Evolutionary conservation across 768 basidiomycete genomes (phyloP), one percentile per base, ranked within the genome.

Genomic region (Leccinellum luteum): DNA sequence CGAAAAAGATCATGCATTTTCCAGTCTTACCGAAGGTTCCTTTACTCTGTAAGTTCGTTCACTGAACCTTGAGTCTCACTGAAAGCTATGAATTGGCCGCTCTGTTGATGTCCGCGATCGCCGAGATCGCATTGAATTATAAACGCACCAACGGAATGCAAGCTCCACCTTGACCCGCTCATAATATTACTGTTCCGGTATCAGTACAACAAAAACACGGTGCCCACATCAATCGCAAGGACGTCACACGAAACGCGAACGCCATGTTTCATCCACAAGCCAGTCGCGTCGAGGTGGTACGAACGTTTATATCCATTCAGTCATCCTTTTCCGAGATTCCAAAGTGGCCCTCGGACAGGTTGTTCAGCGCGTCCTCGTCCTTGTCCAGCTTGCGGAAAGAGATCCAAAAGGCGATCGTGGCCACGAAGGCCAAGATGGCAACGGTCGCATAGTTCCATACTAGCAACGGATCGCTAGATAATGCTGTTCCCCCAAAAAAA

Each of bases 361-460:
- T 80, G 60, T 90, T 89, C 27, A 90, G 73, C 53, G 69, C 65
- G 56, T 89, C 85, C 70, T 91, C 89, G 54, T 82, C 72, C 28
- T 70, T 66, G 67, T 90, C 88, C 43, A 90, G 77, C 14, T 79
- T 70, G 55, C 82, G 74, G 53, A 84, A 79, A 35, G 76, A 74
- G 63, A 81, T 38, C 75, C 75, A 81, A 72, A 91, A 86, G 27
- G 81, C 14, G 51, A 76, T 51, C 13, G 86, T 88, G 3, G 81
- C 72, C 44, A 83, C 38, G 17, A 69, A 75, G 3, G 85, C 81
- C 14, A 90, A 70, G 27, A 81, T 78, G 41, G 63, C 86, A 79
- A 87, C 80, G 21, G 78, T 69, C 43, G 75, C 77, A 65, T 91
- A 91, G 73, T 89, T 89, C 88, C 88, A 88, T 7, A 90, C 82